These are phyloP conservation scores for Ustilago loliicola DNA, from an alignment of 1,284 basidiomycete genomes.

Conservation along the genomic window DNA sequence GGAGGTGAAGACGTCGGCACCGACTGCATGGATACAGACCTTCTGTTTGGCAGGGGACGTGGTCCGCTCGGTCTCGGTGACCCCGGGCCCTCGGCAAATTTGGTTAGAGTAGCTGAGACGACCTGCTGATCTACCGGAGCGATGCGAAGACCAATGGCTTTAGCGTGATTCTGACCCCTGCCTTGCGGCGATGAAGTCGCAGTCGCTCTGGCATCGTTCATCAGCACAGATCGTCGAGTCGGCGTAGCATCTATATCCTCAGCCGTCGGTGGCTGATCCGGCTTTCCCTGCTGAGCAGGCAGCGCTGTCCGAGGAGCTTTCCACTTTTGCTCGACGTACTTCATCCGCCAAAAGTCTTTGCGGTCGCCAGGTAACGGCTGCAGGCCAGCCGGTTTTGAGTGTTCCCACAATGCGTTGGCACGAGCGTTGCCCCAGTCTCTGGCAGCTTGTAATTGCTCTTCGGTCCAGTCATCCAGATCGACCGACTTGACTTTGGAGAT, in stretches of 20 bases:
- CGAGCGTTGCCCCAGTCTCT: conserved; percentile 55
- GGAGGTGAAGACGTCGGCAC: conserved; percentile 20
- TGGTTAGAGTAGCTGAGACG: neutral
- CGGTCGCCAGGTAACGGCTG: conserved; percentile 22
- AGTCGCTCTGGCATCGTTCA: neutral
- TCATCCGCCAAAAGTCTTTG: conserved; percentile 50
- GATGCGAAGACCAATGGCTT: conserved; percentile 16
- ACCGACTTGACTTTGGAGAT: conserved; percentile 73
- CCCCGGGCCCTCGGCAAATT: conserved; percentile 5
- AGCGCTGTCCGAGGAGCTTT: conserved; percentile 12
- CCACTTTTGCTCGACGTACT: conserved; percentile 52
- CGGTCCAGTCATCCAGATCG: conserved; percentile 72
- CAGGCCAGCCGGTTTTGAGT: conserved; percentile 33
- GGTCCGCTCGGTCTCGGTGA: conserved; percentile 39
- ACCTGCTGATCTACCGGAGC: conserved; percentile 1
- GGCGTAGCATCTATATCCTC: conserved; percentile 32
- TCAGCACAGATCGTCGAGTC: conserved; percentile 10
- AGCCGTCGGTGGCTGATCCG: neutral
- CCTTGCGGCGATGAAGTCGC: conserved; percentile 1
- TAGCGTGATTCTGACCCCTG: conserved; percentile 11
- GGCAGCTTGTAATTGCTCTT: conserved; percentile 59
- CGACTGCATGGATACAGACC: conserved; percentile 34
- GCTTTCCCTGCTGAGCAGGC: neutral
- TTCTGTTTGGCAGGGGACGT: conserved; percentile 27
- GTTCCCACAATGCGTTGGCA: conserved; percentile 58